Conservation (phyloP, 2,329 filamentous ascomycete genomes). For the Anthostomella pinea region DNA sequence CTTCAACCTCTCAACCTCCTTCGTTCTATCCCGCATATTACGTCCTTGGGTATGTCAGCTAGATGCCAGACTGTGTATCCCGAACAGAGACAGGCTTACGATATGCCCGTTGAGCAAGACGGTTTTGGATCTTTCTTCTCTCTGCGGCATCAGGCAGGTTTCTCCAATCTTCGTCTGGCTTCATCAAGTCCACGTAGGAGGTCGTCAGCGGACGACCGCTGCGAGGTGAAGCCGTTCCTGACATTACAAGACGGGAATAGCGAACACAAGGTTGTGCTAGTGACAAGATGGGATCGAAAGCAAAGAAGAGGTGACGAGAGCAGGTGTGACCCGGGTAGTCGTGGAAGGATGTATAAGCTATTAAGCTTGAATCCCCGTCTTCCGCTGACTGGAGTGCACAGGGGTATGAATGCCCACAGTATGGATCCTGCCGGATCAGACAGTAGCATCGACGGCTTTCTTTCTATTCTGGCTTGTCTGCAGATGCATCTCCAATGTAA, state of each 20-base stretch:
- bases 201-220: conserved; percentile 32
- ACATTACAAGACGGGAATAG: conserved; percentile 17
- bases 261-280: neutral
- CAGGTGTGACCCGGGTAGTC: conserved; percentile 10
- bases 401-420: conserved; percentile 15
- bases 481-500: too few relatives aligned
- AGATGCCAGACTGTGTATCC: neutral
- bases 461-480: conserved; percentile 19
- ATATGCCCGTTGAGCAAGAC: conserved; percentile 34
- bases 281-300: conserved; percentile 12
- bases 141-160: conserved; percentile 33
- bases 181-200: conserved; percentile 34
- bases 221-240: conserved; percentile 29
- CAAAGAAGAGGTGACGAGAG: conserved; percentile 11
- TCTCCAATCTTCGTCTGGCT: conserved; percentile 35
- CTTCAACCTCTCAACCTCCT: conserved; percentile 33
- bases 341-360: conserved; percentile 9
- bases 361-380: conserved; percentile 11
- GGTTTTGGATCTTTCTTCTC: conserved; percentile 35
- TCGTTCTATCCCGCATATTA: conserved; percentile 33
- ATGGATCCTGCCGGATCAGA: conserved; percentile 21
- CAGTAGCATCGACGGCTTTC: conserved; percentile 20
- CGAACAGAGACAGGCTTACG: conserved; percentile 20
- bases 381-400: conserved; percentile 8
- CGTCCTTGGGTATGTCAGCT: conserved; percentile 23